Evolutionary conservation across 2,329 filamentous ascomycete species (phyloP).

Genomic region (Metarhizium brunneum): DNA sequence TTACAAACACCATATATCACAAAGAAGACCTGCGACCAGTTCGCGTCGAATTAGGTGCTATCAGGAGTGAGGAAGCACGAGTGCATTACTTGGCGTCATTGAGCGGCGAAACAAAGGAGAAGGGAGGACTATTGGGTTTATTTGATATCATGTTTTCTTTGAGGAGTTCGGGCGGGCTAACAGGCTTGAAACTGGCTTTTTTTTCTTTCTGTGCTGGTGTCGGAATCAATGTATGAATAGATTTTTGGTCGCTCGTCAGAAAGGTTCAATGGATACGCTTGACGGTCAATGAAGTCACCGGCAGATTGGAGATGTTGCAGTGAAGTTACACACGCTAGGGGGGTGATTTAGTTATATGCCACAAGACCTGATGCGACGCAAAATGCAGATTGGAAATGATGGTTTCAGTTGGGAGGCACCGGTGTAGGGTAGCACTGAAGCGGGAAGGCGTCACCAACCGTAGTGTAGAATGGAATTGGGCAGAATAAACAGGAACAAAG

Average conservation of each 20-base stretch:
- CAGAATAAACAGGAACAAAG: no score
- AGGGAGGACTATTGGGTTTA: not conserved
- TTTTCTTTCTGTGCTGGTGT: not conserved
- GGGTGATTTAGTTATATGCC: no score
- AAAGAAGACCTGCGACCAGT: not conserved
- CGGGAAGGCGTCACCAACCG: no score
- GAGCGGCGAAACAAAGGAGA: not conserved
- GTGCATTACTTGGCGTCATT: not conserved
- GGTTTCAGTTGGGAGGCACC: not conserved
- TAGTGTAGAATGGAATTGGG: no score
- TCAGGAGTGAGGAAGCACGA: not conserved
- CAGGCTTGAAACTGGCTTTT: not conserved
- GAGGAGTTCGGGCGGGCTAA: not conserved
- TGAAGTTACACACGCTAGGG: no score
- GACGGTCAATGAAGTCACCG: not conserved
- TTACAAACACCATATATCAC: not conserved
- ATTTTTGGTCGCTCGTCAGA: not conserved
- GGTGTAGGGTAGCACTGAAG: not conserved
- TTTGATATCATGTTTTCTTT: not conserved
- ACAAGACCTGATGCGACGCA: no score
- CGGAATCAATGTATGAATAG: not conserved
- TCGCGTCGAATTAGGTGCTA: not conserved
- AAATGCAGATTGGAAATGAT: not conserved
- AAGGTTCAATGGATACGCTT: not conserved
- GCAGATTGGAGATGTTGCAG: not conserved